Percentiles rank a stretch among this genome's conserved stretches.
phyloP scores from a whole-genome alignment of 208 protist species.

The Acanthamoeba royreba region DNA sequence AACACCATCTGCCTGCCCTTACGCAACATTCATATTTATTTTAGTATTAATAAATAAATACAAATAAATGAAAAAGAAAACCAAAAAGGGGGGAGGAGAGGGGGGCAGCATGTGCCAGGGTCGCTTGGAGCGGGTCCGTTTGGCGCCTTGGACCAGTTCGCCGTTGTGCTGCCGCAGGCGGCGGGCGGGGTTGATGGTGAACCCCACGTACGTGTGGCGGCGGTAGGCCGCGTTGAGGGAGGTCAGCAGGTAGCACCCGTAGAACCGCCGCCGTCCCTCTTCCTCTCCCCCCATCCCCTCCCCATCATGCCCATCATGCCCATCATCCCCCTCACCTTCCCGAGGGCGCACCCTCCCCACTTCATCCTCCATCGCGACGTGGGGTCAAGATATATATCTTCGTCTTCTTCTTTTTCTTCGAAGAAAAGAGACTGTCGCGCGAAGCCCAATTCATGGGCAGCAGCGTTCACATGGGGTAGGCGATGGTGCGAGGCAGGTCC shows the following conservation, averaged over 20 bases:
- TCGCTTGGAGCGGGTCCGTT: constrained; percentile 7
- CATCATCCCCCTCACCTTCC: too few relatives aligned
- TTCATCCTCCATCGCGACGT: too few relatives aligned
- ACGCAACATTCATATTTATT: not conserved
- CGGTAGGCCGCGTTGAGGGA: not conserved
- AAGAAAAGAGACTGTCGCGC: too few relatives aligned
- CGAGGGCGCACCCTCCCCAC: too few relatives aligned
- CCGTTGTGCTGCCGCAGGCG: constrained; percentile 45
- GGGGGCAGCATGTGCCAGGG: not conserved
- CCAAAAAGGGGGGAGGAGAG: not conserved
- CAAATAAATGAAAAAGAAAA: not conserved
- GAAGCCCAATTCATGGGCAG: too few relatives aligned
- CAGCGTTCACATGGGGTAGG: not conserved
- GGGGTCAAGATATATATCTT: too few relatives aligned
- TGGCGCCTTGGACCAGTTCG: constrained; percentile 36
- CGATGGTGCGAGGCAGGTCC: not conserved
- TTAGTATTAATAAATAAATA: not conserved
- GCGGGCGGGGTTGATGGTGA: not conserved
- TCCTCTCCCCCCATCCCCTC: not conserved
- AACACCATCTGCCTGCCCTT: not conserved
- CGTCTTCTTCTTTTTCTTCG: too few relatives aligned
- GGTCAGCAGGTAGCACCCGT: constrained; percentile 19
- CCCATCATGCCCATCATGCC: too few relatives aligned
- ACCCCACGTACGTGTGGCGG: constrained; percentile 35
- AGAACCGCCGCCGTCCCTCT: not conserved